Base-by-base conservation (phyloP, 305 asterid genomes). In the Fraxinus sp. region DNA sequence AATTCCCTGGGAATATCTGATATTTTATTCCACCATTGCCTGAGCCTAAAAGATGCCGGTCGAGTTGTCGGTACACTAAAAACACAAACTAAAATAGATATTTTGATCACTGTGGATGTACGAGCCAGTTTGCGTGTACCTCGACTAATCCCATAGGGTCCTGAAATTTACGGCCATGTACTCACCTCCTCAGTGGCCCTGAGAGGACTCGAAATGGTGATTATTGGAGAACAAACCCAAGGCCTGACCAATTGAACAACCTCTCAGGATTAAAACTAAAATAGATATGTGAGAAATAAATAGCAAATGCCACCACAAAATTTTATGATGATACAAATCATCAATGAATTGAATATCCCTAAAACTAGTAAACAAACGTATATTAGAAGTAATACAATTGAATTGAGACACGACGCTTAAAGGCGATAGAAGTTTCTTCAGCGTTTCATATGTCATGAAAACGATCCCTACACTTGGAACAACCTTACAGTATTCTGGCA, bases 401-500 rank as follows among this genome's bases (percentile, higher is more conserved):
- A 46, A 35, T 81, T 78, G 71, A 32, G 79, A 84, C 24, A 79
- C 64, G 32, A 77, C 28, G 74, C 83, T 84, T 77, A 62, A 84
- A 85, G 87, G 26, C n/a, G 98, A 92, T 28, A 94, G 91, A 81
- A 93, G 86, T 90, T 89, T 92, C 92, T 91, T 94, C 93, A 96
- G 86, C 3, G 94, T 91, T 85, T 96, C 99, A 4, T 96, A 96
- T 3, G 98, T 92, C 99, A 96, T 94, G 91, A 96, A 96, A 84
- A 91, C 97, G 84, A 96, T 93, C 78, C 98, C 99, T 26, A 92
- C 98, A 59, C 98, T 85, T 2, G 99, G 99, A 76, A 96, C 97
- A 80, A 96, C 98, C 87, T 96, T 96, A 93, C 91, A 96, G 85
- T 93, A 94, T 84, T 96, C 99, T 0, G 99, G 98, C 93, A 96